Evolutionary conservation across 2,329 filamentous ascomycete genomes (phyloP), one percentile per base, ranked within the genome.

Genomic region (Aspergillus sp.): DNA sequence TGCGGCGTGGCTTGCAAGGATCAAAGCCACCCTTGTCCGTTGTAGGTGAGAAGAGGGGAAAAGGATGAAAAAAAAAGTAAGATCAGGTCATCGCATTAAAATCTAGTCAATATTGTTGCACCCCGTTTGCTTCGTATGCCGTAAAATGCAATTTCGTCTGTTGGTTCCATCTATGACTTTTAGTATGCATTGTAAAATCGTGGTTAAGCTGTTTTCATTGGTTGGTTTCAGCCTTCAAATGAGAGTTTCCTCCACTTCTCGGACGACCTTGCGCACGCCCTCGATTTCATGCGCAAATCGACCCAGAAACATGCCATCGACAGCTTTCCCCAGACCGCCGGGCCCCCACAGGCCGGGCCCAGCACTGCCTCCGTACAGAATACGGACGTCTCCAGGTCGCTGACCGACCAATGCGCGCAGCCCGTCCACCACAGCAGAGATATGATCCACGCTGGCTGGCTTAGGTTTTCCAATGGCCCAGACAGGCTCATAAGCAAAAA

Each of bases 401-500:
- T 74, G 74, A 6, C 86, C 71, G 25, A 84, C 81, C 11, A 84
- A 72, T 6, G 68, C 67, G 54, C 87, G 81, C 49, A 93, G 80
- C 17, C 84, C 84, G 65, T 82, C 81, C 15, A 89, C 87, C 2
- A 95, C 90, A 39, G 80, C 82, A 4, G 88, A 82, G 0, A 96
- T 89, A 69, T 96, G 88, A 60, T 87, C 86, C 17, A 87, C 83
- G 7, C 82, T 82, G 0, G 91, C 91, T 2, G 91, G 90, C 67
- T 87, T 79, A 1, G 82, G 78, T 9, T 90, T 87, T 0, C 91
- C 91, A 73, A 95, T 96, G 1, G 91, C 91, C 91, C 91, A 96
- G 1, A 95, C 90, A 7, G 91, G 91, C 77, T 96, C 91, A 69
- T 96, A 96, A 1, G 91, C 91, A 57, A 96, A 81, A 6, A 93